Evolutionary conservation across 2,329 filamentous ascomycete genomes (phyloP), one percentile per base, ranked within the genome.

Genomic region (Escovopsis sp.): DNA sequence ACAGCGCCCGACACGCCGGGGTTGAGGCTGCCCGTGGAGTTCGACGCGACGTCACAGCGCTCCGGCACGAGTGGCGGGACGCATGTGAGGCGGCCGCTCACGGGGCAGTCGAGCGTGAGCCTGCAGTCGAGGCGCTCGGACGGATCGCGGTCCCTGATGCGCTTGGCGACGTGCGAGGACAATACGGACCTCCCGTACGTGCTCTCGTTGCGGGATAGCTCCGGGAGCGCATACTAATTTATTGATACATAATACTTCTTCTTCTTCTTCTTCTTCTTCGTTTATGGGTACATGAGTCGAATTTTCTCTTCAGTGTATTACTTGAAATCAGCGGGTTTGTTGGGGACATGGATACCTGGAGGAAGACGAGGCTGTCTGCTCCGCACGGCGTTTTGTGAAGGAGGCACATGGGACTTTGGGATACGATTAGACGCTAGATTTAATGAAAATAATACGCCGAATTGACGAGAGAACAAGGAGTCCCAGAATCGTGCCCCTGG

Each of bases 1-100:
- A 74, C 71, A 6, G 71, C 71, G 12, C 71, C 72, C 1, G 72
- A 69, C n/a, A 74, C 71, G 26, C 64, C 70, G 6, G 63, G 61
- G 37, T 72, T 68, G 45, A 63, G 59, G 10, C 56, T 51, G 12
- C 58, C 60, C 7, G n/a, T 40, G n/a, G 60, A 37, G 18, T 37
- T 37, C 10, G 35, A 51, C 6, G 43, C 53, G n/a, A 39, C 62
- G 15, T 64, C 65, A 18, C 59, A 59, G 26, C 59, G 53, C 40
- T 58, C 55, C 37, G 59, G 51, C 38, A 58, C 55, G 43, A 67
- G 58, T 45, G 64, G 28, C 28, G 28, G 28, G 28, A 32, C 28
- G 28, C 28, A 32, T 3, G 61, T 68, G 28, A 65, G 63, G 51
- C 63, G 63, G 3, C 59, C 65, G 18, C 60, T 53, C 19, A 63